Evolutionary conservation across 164 flowering plant genomes (phyloP).

Genomic region (Liquidambar formosana): DNA sequence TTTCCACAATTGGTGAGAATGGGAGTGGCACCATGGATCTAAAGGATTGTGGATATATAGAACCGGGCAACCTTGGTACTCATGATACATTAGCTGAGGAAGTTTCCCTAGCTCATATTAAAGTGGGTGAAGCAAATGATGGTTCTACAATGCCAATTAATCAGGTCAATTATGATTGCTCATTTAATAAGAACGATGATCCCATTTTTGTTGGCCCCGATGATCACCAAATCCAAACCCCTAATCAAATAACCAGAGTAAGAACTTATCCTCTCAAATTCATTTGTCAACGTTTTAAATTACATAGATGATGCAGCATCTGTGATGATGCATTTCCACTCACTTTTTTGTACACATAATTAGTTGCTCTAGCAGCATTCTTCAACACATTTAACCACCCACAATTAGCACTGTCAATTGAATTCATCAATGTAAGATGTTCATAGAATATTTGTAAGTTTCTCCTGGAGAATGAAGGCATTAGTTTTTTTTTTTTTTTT

Average conservation of each 20-base stretch:
- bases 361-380: not conserved
- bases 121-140: conserved; percentile 17
- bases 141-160: conserved; percentile 5
- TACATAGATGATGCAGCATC: not conserved
- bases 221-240: conserved; percentile 21
- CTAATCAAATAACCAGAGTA: conserved; percentile 30
- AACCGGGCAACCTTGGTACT: conserved; percentile 3
- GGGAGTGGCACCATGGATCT: conserved; percentile 1
- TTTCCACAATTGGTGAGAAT: not conserved
- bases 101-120: conserved; percentile 10
- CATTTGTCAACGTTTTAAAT: not conserved
- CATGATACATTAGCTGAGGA: conserved; percentile 15
- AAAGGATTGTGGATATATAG: conserved; percentile 9
- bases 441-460: not conserved
- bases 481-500: not conserved
- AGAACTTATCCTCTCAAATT: conserved; percentile 11
- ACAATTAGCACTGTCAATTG: not conserved
- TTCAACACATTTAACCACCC: not conserved
- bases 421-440: not conserved
- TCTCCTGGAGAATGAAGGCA: not conserved
- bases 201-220: conserved; percentile 16
- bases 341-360: not conserved
- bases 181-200: conserved; percentile 12
- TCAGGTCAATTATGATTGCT: conserved; percentile 8
- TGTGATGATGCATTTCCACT: not conserved